phyloP scores from a whole-genome alignment of 495 filamentous ascomycete species.

The Arthonia radiata region DNA sequence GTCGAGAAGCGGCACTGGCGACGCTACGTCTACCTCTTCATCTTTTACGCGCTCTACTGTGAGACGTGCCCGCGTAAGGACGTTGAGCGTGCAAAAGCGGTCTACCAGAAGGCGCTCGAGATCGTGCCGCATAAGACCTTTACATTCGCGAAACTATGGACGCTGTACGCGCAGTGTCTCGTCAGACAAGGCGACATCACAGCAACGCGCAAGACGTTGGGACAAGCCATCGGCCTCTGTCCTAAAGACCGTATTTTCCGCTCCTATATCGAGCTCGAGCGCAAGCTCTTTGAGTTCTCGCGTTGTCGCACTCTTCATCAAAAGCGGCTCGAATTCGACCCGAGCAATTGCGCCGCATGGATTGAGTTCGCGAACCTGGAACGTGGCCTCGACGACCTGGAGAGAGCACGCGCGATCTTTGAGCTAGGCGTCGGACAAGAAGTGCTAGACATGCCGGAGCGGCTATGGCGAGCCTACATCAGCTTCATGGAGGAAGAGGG shows the following conservation, averaged over 20 bases:
- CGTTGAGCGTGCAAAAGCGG: slow-evolving; percentile 54
- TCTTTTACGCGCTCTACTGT: slow-evolving; percentile 91
- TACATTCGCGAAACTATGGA: slow-evolving; percentile 92
- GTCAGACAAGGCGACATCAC: slow-evolving; percentile 62
- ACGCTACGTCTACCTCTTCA: slow-evolving; percentile 90
- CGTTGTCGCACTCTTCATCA: slow-evolving; percentile 78
- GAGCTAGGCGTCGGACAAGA: slow-evolving; percentile 71
- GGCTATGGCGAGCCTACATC: slow-evolving; percentile 93
- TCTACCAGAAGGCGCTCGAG: slow-evolving; percentile 70
- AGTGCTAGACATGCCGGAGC: slow-evolving; percentile 86
- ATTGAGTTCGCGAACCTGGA: slow-evolving; percentile 87
- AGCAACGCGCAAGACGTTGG: slow-evolving; percentile 64
- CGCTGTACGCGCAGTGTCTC: slow-evolving; percentile 82
- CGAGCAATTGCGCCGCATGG: slow-evolving; percentile 77
- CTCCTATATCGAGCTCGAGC: slow-evolving; percentile 76
- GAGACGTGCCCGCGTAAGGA: slow-evolving; percentile 74
- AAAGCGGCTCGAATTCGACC: slow-evolving; percentile 79
- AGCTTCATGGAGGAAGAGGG: slow-evolving; percentile 91
- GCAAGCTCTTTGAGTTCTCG: slow-evolving; percentile 75
- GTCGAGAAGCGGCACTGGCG: slow-evolving; percentile 96
- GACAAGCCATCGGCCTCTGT: slow-evolving; percentile 74
- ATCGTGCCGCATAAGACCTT: slow-evolving; percentile 90
- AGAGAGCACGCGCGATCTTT: slow-evolving; percentile 72
- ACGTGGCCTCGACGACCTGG: slow-evolving; percentile 65
- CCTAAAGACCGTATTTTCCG: slow-evolving; percentile 90